Base-by-base conservation (phyloP, 768 basidiomycete genomes). In the Trametes punicea region DNA sequence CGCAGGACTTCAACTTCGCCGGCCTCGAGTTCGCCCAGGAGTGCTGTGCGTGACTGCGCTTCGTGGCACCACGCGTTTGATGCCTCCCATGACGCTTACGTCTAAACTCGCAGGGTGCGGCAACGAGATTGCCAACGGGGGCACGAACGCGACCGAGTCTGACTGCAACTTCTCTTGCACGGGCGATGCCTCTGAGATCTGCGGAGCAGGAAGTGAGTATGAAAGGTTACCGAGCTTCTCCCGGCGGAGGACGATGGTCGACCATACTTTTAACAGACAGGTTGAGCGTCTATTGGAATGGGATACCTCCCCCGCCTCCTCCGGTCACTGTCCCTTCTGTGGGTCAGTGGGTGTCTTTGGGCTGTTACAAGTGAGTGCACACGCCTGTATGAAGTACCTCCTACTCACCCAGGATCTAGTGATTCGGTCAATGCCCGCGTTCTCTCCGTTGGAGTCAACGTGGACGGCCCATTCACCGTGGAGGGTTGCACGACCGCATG, bases 1-100 rank as follows among this genome's bases (percentile, higher is more conserved):
- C 70, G n/a, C 68, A 74, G 51, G 61, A 68, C 8, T 88, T 75
- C 65, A 69, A 84, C 55, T 88, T 80, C 61, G 87, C 88, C 16
- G 90, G 90, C 13, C 76, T 83, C 16, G 88, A 90, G 69, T 90
- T 77, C 59, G 79, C 75, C 20, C 73, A 78, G 56, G 80, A 86
- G 68, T 87, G 83, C 71, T 85, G 84, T 85, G 67, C 56, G 79
- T 64, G 34, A 23, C 46, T 11, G n/a, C 31, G n/a, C 34, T 56
- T 30, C 55, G 34, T 54, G 20, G 60, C 47, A 46, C n/a, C 7
- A 25, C 11, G 7, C 25, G 20, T 5, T 30, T 29, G 25, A 18
- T 21, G 20, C 15, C 2, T 42, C 23, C 41, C 4, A 21, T n/a
- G 16, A 56, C 36, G n/a, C 31, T 44, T 47, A 34, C 60, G 26